Base-by-base conservation (phyloP, 352 stramenopile species). In the Lagenidium giganteum region DNA sequence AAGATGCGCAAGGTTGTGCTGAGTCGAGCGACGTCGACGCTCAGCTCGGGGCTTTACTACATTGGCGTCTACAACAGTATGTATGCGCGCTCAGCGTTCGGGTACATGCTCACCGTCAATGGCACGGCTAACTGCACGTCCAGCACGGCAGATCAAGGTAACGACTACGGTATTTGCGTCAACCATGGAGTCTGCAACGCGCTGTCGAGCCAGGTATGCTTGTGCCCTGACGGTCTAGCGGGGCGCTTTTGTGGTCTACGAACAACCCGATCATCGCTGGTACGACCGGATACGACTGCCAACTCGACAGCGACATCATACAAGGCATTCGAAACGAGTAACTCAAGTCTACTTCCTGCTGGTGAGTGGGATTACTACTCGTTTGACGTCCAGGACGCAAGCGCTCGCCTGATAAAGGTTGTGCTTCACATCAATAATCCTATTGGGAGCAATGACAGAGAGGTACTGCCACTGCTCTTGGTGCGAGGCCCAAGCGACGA, bases 11-110 rank as follows among this genome's bases (percentile, higher is more conserved):
- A 81, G 41, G 53, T 82, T 22, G 51, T 82, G 13, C 43, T 84
- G 12, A 69, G 60, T 18, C 61, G 67, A 6, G 65, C 72, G 2
- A 54, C 63, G 7, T 81, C 65, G 4, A 83, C 71, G 5, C 54
- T 87, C 13, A 80, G 67, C 35, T 69, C 69, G 1, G 74, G 70
- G 0, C 32, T 87, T 16, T 78, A 82, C 48, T 87, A 82, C 47
- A 61, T 84, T 20, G 67, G 67, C 5, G 57, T 87, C 17, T 68
- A 67, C 51, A 87, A 85, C 43, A 77, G 64, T 27, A 51, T 32
- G 16, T 87, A 85, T 32, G 74, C 67, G 6, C 56, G 64, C 1
- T 56, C 50, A 0, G 41, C 54, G 3, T 50, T 87, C 9, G 61
- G 57, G 1, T 84, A 74, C 29, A 53, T 46, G 8, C 57, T 85